phyloP scores from a whole-genome alignment of 1,139 yeast genomes.

The Sugiyamaella neomexicana region DNA sequence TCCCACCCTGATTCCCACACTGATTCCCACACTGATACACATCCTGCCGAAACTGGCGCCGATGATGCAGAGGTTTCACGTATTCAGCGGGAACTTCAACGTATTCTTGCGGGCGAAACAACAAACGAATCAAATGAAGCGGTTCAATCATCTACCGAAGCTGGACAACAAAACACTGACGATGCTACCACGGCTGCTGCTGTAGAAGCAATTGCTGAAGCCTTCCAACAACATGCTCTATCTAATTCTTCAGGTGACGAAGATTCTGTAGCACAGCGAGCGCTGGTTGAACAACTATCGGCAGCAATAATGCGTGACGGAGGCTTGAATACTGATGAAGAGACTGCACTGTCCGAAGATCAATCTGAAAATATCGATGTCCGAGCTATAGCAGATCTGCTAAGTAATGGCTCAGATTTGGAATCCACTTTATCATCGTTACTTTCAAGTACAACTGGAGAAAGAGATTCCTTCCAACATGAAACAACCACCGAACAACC shows the following conservation, averaged over 20 bases:
- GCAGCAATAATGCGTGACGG: conserved; percentile 20
- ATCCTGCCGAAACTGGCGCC: neutral
- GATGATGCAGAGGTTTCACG: conserved; percentile 6
- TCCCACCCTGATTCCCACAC: too few relatives aligned
- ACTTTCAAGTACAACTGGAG: conserved; percentile 3
- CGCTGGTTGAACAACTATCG: conserved; percentile 18
- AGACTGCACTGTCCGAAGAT: neutral
- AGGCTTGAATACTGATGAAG: neutral
- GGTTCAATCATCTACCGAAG: too few relatives aligned
- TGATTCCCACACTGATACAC: too few relatives aligned
- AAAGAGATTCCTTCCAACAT: neutral
- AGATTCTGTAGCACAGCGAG: conserved; percentile 10
- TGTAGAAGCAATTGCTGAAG: conserved; percentile 5
- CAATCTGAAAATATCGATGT: conserved; percentile 7
- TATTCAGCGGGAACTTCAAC: conserved; percentile 14
- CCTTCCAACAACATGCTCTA: conserved; percentile 1
- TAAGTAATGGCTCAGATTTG: conserved; percentile 16
- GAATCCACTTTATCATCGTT: conserved; percentile 22
- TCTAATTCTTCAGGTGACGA: neutral
- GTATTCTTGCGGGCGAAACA: neutral
- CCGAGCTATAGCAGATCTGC: conserved; percentile 15
- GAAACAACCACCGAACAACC: conserved; percentile 8
- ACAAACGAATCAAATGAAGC: too few relatives aligned
- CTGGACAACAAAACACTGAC: neutral
- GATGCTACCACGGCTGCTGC: conserved; percentile 1